Percentiles rank a stretch among this genome's conserved stretches.
These are phyloP conservation scores for Raddia guianensis DNA, from an alignment of 176 grass and related monocot genomes.

Conservation along the genomic window DNA sequence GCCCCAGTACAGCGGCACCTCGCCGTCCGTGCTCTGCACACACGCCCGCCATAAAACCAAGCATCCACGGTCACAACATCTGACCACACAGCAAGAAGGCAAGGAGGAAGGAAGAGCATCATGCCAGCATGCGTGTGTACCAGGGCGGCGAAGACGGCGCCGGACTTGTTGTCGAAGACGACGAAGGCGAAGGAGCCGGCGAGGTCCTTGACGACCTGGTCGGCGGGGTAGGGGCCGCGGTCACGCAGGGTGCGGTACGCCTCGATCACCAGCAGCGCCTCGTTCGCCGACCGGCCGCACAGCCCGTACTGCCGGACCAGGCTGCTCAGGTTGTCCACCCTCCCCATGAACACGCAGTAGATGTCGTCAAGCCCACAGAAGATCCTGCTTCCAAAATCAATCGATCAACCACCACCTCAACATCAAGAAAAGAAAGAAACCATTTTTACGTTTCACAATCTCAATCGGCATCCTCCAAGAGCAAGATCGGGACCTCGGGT, in stretches of 20 bases:
- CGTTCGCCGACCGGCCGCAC: slow-evolving; percentile 59
- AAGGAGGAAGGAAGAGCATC: no score
- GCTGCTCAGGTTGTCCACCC: slow-evolving; percentile 70
- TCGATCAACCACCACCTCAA: no score
- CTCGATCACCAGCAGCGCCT: slow-evolving; percentile 78
- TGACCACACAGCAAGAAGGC: no score
- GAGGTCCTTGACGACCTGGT: slow-evolving; percentile 96
- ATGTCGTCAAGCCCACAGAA: slow-evolving; percentile 88
- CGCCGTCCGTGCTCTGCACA: slow-evolving; percentile 55
- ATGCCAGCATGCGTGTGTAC: slow-evolving; percentile 3
- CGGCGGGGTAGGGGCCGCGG: slow-evolving; percentile 89
- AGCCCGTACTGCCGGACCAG: slow-evolving; percentile 94
- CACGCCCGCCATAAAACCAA: slow-evolving; percentile 22
- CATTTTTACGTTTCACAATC: no score
- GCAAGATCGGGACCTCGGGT: neutral
- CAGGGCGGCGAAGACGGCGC: slow-evolving; percentile 72
- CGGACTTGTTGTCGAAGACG: slow-evolving; percentile 73
- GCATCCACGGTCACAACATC: no score
- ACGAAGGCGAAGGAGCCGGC: slow-evolving; percentile 83
- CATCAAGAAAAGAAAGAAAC: no score
- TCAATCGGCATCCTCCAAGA: no score
- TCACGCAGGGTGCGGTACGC: slow-evolving; percentile 92
- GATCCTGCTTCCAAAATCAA: slow-evolving; percentile 32
- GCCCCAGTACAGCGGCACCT: slow-evolving; percentile 78
- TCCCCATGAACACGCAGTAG: slow-evolving; percentile 77